Conservation (phyloP, 805 yeast genomes). For the Saturnispora ahearnii region DNA sequence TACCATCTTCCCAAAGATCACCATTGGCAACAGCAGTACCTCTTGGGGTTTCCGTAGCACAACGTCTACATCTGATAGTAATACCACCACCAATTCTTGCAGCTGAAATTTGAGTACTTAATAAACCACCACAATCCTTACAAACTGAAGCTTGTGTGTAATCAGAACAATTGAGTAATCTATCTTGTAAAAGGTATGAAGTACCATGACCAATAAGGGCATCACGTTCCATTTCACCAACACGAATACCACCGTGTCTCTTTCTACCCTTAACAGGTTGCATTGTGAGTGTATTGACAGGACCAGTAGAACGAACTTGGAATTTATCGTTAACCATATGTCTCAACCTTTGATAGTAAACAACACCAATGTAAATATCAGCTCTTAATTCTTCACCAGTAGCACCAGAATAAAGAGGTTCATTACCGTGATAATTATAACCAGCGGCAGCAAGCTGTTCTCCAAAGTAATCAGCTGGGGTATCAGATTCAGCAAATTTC, state of each 20-base stretch:
- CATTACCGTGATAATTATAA: slow-evolving; percentile 95
- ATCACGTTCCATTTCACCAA: slow-evolving; percentile 99
- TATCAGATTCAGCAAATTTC: slow-evolving; percentile 82
- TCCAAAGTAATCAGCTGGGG: slow-evolving; percentile 97
- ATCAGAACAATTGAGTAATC: slow-evolving; percentile 90
- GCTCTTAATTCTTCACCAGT: slow-evolving; percentile 96
- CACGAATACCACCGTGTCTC: slow-evolving; percentile 98
- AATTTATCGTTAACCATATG: slow-evolving; percentile 99
- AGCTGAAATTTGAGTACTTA: slow-evolving; percentile 83
- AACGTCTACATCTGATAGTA: slow-evolving; percentile 78
- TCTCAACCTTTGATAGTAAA: slow-evolving; percentile 94
- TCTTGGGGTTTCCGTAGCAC: slow-evolving; percentile 65
- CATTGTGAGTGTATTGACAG: slow-evolving; percentile 93
- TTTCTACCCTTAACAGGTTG: slow-evolving; percentile 99
- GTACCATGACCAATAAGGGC: slow-evolving; percentile 98
- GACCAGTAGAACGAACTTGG: slow-evolving; percentile 99
- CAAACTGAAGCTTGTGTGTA: slow-evolving; percentile 88
- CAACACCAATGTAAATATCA: slow-evolving; percentile 94
- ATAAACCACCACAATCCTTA: slow-evolving; percentile 85
- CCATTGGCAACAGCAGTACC: slow-evolving; percentile 42
- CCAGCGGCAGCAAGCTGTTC: slow-evolving; percentile 84
- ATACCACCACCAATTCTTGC: slow-evolving; percentile 83
- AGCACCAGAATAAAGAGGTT: slow-evolving; percentile 97
- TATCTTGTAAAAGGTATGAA: slow-evolving; percentile 86
- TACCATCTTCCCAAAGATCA: slow-evolving; percentile 95